These are phyloP conservation scores for Colletotrichum sp. DNA, from an alignment of 2,329 filamentous ascomycete genomes.

Conservation along the genomic window DNA sequence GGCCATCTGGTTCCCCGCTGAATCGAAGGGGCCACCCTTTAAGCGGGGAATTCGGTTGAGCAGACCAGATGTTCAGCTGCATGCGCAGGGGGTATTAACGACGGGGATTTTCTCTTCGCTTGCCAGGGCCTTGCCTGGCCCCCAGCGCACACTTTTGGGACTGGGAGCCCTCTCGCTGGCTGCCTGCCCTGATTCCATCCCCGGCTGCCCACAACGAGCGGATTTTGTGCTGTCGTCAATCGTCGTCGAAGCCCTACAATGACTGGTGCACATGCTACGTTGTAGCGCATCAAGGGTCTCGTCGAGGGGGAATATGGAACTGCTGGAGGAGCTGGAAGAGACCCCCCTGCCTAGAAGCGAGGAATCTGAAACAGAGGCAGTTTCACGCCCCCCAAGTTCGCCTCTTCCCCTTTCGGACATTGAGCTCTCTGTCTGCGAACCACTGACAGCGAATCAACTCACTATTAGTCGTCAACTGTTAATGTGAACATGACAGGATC, in stretches of 20 bases:
- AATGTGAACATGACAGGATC: not conserved
- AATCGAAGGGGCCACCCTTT: not conserved
- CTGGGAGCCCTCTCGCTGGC: not conserved
- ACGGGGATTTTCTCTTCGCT: slow-evolving; percentile 9
- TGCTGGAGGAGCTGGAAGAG: not conserved
- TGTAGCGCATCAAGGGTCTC: not conserved
- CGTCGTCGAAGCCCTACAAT: not conserved
- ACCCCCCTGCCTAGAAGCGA: slow-evolving; percentile 1
- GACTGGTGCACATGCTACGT: slow-evolving; percentile 11
- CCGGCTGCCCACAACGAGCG: not conserved
- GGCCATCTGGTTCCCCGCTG: slow-evolving; percentile 11
- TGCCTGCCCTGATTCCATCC: not conserved
- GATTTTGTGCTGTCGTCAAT: slow-evolving; percentile 9
- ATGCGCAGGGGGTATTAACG: not conserved
- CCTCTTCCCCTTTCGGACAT: slow-evolving; percentile 19
- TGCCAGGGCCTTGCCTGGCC: not conserved
- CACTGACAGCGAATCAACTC: slow-evolving; percentile 15
- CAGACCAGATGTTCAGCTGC: not conserved
- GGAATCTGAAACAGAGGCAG: slow-evolving; percentile 14
- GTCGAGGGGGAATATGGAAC: not conserved
- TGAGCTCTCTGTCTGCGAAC: not conserved
- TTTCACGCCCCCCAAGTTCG: slow-evolving; percentile 15
- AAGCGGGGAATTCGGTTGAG: not conserved
- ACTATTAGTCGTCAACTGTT: not conserved
- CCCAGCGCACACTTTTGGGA: not conserved